phyloP scores from a whole-genome alignment of 1,284 basidiomycete genomes.

The Somion occarium region DNA sequence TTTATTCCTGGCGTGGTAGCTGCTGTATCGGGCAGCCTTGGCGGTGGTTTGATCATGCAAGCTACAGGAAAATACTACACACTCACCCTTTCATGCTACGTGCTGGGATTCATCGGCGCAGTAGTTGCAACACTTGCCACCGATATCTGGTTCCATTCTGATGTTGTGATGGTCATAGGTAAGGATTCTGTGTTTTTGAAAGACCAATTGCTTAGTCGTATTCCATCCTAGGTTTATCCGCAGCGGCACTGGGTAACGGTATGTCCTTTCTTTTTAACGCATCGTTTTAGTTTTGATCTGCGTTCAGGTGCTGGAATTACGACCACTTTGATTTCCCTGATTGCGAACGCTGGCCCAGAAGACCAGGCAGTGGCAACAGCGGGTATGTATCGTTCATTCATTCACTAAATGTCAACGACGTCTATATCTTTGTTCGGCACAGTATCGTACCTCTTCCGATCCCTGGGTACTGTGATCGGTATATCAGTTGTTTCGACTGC shows the following conservation, averaged over 20 bases:
- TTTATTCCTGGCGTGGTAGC: conserved; percentile 44
- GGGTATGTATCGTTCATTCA: conserved; percentile 29
- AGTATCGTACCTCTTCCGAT: conserved; percentile 65
- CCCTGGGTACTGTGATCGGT: conserved; percentile 54
- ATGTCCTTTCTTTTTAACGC: not conserved
- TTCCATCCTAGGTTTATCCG: too few relatives aligned
- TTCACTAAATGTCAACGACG: not conserved
- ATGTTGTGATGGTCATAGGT: conserved; percentile 39
- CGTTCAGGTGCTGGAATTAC: conserved; percentile 51
- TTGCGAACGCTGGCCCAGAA: conserved; percentile 53
- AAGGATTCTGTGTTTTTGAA: conserved; percentile 34
- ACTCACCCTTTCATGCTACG: conserved; percentile 41
- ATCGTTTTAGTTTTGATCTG: too few relatives aligned
- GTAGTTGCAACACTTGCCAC: conserved; percentile 33
- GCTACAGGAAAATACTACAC: conserved; percentile 52
- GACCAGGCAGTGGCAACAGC: conserved; percentile 65
- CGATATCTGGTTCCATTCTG: conserved; percentile 33
- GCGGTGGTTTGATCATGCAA: conserved; percentile 51
- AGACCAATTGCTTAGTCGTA: too few relatives aligned
- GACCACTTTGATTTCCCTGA: conserved; percentile 52
- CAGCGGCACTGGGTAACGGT: not conserved
- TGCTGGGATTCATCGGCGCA: conserved; percentile 36
- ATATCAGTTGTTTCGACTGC: conserved; percentile 35
- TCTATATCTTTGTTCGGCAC: conserved; percentile 1
- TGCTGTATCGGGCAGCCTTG: conserved; percentile 44